Evolutionary conservation across 2,329 filamentous ascomycete genomes (phyloP).

Genomic region (Rhynchosporium graminicola): DNA sequence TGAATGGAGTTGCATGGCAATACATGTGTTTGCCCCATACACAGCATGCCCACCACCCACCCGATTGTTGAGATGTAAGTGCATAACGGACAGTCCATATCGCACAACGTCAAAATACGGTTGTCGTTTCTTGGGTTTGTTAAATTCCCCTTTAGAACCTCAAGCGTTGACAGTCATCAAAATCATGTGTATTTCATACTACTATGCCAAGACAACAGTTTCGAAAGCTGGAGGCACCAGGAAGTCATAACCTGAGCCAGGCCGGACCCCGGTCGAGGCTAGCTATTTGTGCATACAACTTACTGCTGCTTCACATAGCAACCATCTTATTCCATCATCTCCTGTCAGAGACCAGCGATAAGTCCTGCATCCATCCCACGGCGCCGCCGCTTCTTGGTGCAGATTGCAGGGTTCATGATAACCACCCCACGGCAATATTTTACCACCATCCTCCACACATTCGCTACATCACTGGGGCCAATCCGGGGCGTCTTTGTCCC

Average conservation of each 20-base stretch:
- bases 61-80: conserved; percentile 4
- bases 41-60: neutral
- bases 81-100: neutral
- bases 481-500: conserved; percentile 1
- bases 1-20: conserved; percentile 4
- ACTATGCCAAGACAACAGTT: neutral
- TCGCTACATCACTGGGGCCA: conserved; percentile 4
- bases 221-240: neutral
- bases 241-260: neutral
- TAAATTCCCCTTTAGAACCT: neutral
- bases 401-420: conserved; percentile 37
- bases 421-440: conserved; percentile 25
- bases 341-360: conserved; percentile 10
- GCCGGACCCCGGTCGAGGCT: neutral
- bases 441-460: conserved; percentile 19
- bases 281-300: neutral
- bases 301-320: conserved; percentile 6
- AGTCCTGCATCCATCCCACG: conserved; percentile 24
- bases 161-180: neutral
- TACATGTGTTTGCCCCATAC: conserved; percentile 11
- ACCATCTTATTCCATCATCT: neutral
- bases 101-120: neutral
- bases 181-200: neutral
- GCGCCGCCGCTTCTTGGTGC: conserved; percentile 8
- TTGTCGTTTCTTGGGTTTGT: neutral